These are phyloP conservation scores for Mortierella sp. DNA, from an alignment of 371 early-diverging fungal genomes.

Conservation along the genomic window DNA sequence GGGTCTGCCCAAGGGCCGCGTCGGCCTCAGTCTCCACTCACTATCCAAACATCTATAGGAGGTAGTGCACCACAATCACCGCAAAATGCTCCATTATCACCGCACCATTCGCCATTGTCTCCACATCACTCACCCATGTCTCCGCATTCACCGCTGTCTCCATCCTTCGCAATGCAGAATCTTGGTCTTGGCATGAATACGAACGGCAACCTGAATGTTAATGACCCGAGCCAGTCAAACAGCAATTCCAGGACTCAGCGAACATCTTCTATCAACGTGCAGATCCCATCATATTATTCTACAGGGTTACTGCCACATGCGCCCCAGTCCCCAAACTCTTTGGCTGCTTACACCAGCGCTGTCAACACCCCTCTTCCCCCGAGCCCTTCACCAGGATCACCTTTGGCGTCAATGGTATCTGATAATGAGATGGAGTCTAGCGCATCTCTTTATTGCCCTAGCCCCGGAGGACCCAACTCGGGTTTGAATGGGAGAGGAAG, in stretches of 20 bases:
- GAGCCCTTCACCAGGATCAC: slow-evolving; percentile 61
- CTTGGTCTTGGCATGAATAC: slow-evolving; percentile 42
- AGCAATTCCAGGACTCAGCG: slow-evolving; percentile 25
- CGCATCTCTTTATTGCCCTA: slow-evolving; percentile 51
- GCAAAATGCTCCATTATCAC: slow-evolving; percentile 46
- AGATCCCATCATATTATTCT: slow-evolving; percentile 47
- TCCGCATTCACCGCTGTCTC: slow-evolving; percentile 50
- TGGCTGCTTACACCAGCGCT: slow-evolving; percentile 56
- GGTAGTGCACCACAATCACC: slow-evolving; percentile 40
- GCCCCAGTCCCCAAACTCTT: slow-evolving; percentile 59
- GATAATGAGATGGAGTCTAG: slow-evolving; percentile 61
- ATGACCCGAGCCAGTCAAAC: slow-evolving; percentile 21
- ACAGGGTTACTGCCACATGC: slow-evolving; percentile 44
- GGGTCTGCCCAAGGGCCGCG: slow-evolving; percentile 27
- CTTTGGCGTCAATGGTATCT: slow-evolving; percentile 53
- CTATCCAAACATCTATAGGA: slow-evolving; percentile 51
- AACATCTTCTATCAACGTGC: slow-evolving; percentile 37
- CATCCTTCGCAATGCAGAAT: slow-evolving; percentile 50
- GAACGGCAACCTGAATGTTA: slow-evolving; percentile 28
- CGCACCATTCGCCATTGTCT: slow-evolving; percentile 43
- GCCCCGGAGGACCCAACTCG: slow-evolving; percentile 50
- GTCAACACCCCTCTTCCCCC: slow-evolving; percentile 63
- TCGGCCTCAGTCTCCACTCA: slow-evolving; percentile 44
- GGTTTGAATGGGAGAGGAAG: slow-evolving; percentile 27
- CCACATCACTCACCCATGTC: slow-evolving; percentile 52